Base-by-base conservation (phyloP, 78 protist species). In the Dictyostelium citrinum region DNA sequence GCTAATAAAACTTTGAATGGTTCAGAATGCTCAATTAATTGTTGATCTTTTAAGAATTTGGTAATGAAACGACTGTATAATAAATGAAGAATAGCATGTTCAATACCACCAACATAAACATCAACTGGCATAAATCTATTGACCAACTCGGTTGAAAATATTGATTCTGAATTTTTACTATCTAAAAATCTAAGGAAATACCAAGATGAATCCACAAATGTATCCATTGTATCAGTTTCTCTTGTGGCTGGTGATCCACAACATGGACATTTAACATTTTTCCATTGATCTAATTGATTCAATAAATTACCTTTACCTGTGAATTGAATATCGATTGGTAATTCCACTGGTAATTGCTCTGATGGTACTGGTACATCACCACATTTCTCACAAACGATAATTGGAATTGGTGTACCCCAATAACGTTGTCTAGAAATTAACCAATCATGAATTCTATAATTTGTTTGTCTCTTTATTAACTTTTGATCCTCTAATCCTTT, bases 361-460 rank as follows among this genome's bases (percentile, higher is more conserved):
- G 72, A 90, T 3, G 97, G 97, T 35, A 97, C 99, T 33, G 98
- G 96, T 55, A 96, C 97, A 4, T 82, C 81, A 43, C 97, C 96
- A 68, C 96, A 86, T 43, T 46, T 81, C 0, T n/a, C 49, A 46
- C 99, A 97, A 70, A 96, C 93, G 0, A 97, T 71, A 51, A 98
- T 86, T 11, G 99, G 99, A 6, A 98, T 97, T 24, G 99, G 99
- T 17, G 97, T 90, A 45, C 99, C 98, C 99, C 98, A 98, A 86
- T 95, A 96, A 24, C 97, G 35, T 95, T 98, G 99, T n/a, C 99
- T 83, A 10, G 98, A 97, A 43, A 98, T 67, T 67, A 97, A 85
- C 99, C 99, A 98, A 84, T 98, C 99, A 12, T 97, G 93, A 51
- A 98, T 91, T 17, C 97, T 82, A 95, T 77, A 98, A 45, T 77